Base-by-base conservation (phyloP, 441 rosid genomes). In the Adansonia rubrostipa region DNA sequence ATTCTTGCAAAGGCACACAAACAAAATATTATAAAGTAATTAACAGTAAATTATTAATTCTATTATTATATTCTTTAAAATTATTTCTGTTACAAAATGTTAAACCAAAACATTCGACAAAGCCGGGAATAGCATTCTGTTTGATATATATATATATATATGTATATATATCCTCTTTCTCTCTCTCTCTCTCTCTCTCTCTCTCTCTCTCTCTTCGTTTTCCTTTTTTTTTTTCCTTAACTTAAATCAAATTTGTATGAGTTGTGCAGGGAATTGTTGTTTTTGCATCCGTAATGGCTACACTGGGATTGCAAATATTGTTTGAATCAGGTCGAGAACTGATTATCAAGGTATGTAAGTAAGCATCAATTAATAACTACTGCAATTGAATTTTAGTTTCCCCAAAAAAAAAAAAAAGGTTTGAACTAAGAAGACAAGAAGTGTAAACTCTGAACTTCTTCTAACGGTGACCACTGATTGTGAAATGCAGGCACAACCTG, bases 261-360 rank as follows among this genome's bases (percentile, higher is more conserved):
- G 7, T 17, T 75, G 56, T 78, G 65, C 87, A 92, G 97, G 93
- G 94, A 0, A 92, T 92, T 71, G 81, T 89, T 80, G 93, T 92
- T 78, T 92, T 92, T 82, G 97, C 97, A 63, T 87, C 93, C 1
- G 87, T 88, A 13, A 92, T 92, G 94, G 89, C 94, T 44, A 88
- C 92, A 60, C 90, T 90, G 14, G 97, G 94, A 58, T 73, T 92
- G 58, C 97, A 92, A 79, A 87, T 92, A 63, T 72, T 92, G 60
- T 80, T 92, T 0, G 97, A 89, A 79, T 90, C 94, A 62, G 81
- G 78, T 19, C 88, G 94, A 66, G 83, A 87, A 73, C 85, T 92
- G 48, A 3, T 86, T 72, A 68, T 88, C 69, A 79, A 91, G 90
- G 94, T 88, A 81, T 3, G 15, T 28, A 33, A 50, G 10, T 22